These are phyloP conservation scores for Dictyophora rubrovolvata DNA, from an alignment of 768 basidiomycete genomes.

Conservation along the genomic window DNA sequence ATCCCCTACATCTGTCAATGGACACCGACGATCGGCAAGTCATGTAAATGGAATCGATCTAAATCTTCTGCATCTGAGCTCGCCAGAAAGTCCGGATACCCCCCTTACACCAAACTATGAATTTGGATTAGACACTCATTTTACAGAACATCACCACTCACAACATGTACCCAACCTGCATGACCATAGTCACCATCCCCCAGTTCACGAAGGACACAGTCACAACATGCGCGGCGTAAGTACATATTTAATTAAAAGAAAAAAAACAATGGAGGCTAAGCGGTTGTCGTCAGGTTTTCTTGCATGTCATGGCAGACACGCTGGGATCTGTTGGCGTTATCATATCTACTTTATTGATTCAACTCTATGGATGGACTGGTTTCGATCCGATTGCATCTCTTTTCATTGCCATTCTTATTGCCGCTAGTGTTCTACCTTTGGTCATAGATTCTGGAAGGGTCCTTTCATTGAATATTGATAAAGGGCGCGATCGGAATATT, in stretches of 20 bases:
- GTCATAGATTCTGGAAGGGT: constrained; percentile 90
- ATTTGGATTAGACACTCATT: constrained; percentile 44
- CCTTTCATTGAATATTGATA: constrained; percentile 69
- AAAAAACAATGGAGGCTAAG: not conserved
- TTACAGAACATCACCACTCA: constrained; percentile 43
- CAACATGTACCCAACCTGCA: constrained; percentile 21
- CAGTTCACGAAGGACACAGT: constrained; percentile 69
- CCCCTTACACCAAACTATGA: constrained; percentile 61
- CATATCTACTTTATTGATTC: constrained; percentile 89
- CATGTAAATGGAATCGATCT: not conserved
- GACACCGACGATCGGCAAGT: not conserved
- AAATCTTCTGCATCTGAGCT: not conserved
- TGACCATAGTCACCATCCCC: constrained; percentile 20
- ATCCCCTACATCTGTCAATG: not conserved
- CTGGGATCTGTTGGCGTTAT: constrained; percentile 97
- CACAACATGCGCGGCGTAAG: constrained; percentile 94
- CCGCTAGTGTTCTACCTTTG: constrained; percentile 89
- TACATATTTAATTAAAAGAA: not conserved
- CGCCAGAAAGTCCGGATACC: constrained; percentile 14
- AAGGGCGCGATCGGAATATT: constrained; percentile 45
- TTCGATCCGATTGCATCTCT: constrained; percentile 97
- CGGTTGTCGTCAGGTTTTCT: not conserved
- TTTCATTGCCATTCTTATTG: constrained; percentile 92
- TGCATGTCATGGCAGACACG: constrained; percentile 55
- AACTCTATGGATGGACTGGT: constrained; percentile 96